Evolutionary conservation across 768 basidiomycete genomes (phyloP).

Genomic region (Roridomyces roridus): DNA sequence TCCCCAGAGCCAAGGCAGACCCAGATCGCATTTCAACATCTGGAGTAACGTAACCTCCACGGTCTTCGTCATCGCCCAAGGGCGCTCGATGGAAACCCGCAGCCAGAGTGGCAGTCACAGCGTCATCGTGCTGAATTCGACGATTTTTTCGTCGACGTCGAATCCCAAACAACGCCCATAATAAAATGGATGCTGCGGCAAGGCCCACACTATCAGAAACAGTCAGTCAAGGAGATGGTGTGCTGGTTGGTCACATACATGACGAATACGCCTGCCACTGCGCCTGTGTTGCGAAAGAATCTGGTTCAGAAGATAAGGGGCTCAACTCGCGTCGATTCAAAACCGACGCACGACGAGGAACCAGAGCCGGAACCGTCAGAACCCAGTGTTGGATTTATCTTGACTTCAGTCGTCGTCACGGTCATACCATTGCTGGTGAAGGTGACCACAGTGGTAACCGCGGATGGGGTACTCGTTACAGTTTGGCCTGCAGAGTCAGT

Average conservation of each 20-base stretch:
- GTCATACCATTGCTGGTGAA: slow-evolving; percentile 61
- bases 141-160: slow-evolving; percentile 67
- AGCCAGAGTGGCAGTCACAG: slow-evolving; percentile 73
- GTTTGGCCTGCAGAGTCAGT: slow-evolving; percentile 62
- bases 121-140: slow-evolving; percentile 70
- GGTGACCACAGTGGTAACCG: slow-evolving; percentile 62
- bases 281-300: slow-evolving; percentile 89
- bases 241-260: slow-evolving; percentile 36
- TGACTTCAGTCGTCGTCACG: slow-evolving; percentile 65
- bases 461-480: slow-evolving; percentile 56
- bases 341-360: slow-evolving; percentile 56
- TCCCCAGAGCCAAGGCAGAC: slow-evolving; percentile 38
- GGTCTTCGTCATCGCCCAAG: slow-evolving; percentile 71
- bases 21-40: slow-evolving; percentile 49
- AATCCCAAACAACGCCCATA: slow-evolving; percentile 76
- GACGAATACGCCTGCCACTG: slow-evolving; percentile 91
- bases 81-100: slow-evolving; percentile 73
- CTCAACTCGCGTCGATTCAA: background rate
- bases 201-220: slow-evolving; percentile 62
- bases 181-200: slow-evolving; percentile 67
- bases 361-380: slow-evolving; percentile 48
- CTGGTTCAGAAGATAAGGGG: slow-evolving; percentile 40
- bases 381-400: slow-evolving; percentile 76
- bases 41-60: slow-evolving; percentile 36
- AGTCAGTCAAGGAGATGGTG: too few relatives aligned